A percentile compares a stretch with the other conserved stretches of the same genome.
These are phyloP conservation scores for Leccinum olivaceopallidum DNA, from an alignment of 768 basidiomycete genomes.

Conservation along the genomic window DNA sequence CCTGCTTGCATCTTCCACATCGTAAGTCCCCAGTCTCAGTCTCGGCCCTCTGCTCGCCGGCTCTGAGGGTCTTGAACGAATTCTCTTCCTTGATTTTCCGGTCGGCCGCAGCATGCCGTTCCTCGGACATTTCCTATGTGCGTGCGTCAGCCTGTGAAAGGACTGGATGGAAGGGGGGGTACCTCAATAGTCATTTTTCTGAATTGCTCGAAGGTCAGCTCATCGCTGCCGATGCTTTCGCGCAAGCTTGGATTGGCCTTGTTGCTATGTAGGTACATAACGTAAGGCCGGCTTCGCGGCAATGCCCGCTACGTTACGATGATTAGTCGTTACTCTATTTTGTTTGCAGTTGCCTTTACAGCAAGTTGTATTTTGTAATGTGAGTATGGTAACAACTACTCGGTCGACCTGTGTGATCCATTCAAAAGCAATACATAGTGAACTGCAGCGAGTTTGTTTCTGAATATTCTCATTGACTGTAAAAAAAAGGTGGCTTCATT, in stretches of 20 bases:
- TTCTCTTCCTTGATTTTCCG: conserved; percentile 82
- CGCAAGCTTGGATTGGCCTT: conserved; percentile 88
- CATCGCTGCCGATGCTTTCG: conserved; percentile 83
- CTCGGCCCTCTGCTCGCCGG: conserved; percentile 87
- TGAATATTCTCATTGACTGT: too few relatives aligned
- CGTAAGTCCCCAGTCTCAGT: conserved; percentile 88
- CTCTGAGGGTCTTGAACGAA: conserved; percentile 86
- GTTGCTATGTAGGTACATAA: conserved; percentile 30
- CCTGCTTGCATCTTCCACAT: conserved; percentile 92
- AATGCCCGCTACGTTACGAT: too few relatives aligned
- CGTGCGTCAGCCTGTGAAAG: neutral
- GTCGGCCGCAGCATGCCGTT: conserved; percentile 75
- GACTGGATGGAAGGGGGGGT: neutral
- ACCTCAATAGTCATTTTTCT: conserved; percentile 83
- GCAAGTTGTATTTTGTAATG: too few relatives aligned
- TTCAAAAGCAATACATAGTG: too few relatives aligned
- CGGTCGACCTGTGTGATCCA: too few relatives aligned
- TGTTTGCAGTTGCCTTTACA: too few relatives aligned
- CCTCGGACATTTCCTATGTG: conserved; percentile 93
- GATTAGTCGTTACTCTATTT: too few relatives aligned
- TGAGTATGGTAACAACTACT: too few relatives aligned
- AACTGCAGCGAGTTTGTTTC: too few relatives aligned
- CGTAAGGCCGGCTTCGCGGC: too few relatives aligned
- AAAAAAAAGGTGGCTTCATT: too few relatives aligned
- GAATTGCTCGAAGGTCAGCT: conserved; percentile 67